Base-by-base conservation (phyloP, 495 filamentous ascomycete genomes). In the Neurospora sp. region DNA sequence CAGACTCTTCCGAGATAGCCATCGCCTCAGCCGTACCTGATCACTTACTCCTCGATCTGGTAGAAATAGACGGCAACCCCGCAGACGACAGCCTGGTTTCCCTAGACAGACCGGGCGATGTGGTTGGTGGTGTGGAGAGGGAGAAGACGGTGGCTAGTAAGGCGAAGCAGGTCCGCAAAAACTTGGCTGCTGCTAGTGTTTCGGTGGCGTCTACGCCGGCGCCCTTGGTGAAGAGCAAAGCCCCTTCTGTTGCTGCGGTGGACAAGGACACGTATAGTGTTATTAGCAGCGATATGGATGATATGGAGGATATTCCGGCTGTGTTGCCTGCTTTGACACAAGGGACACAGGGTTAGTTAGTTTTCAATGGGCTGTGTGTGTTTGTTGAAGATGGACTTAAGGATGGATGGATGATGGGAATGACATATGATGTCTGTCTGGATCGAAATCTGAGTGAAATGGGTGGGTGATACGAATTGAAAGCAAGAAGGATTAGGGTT, bases 261-360 rank as follows among this genome's bases (percentile, higher is more conserved):
- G 35, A 70, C 9, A 27, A 14, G n/a, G 40, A 42, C 5, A n/a
- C 40, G 8, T 35, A 38, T 39, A 71, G 74, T 40, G 71, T 42
- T 1, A 71, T 74, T 6, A 77, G 76, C 61, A 79, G 77, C 37
- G 75, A 78, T 40, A 78, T 78, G 73, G 74, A 78, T 42, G 77
- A 80, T 40, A 79, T 80, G 77, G 79, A 83, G 44, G 81, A 81
- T 69, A 81, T 81, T 59, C 77, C 77, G 27, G 77, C 79, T 10
- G 74, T 65, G 16, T 27, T 76, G 39, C 78, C 76, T 2, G 68
- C 1, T 65, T 8, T 35, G 53, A 14, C 27, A 31, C 27, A 27
- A 8, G 53, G 27, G 27, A 14, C 45, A 1, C 45, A 53, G n/a
- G 9, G 45, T 22, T 48, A 22, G 27, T 3, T 31, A 31, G 27